These are phyloP conservation scores for Euphorbia pulcherrima DNA, from an alignment of 345 rosid genomes.

Conservation along the genomic window DNA sequence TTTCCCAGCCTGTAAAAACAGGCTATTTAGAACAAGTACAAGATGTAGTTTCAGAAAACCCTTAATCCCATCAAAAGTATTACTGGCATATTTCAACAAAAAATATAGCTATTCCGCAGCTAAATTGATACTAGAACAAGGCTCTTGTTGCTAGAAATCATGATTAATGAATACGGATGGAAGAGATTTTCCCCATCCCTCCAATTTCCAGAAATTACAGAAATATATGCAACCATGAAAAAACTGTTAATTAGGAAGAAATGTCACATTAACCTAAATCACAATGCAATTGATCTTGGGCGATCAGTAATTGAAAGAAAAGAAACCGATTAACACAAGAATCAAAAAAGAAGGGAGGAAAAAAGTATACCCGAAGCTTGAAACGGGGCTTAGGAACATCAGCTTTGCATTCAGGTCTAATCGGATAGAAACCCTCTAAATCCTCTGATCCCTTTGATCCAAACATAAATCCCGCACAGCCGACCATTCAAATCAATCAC, in stretches of 20 bases:
- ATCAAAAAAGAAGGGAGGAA: neutral
- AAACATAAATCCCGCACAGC: constrained; percentile 36
- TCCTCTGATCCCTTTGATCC: constrained; percentile 52
- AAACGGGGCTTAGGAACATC: constrained; percentile 72
- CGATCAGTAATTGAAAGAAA: neutral
- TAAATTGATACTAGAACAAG: neutral
- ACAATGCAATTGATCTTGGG: neutral
- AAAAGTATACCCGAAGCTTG: constrained; percentile 50
- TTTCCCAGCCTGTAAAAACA: constrained; percentile 62
- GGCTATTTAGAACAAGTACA: neutral
- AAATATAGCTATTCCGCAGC: neutral
- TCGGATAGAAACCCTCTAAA: constrained; percentile 66
- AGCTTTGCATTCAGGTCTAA: constrained; percentile 60
- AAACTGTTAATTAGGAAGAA: neutral
- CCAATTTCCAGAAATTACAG: neutral
- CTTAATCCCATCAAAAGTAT: constrained; percentile 1
- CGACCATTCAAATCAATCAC: constrained; percentile 28
- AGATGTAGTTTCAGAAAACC: neutral
- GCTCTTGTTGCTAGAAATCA: neutral
- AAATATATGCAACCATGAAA: neutral
- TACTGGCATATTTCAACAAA: neutral
- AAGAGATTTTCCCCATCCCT: neutral
- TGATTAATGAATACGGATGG: neutral
- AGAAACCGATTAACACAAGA: neutral
- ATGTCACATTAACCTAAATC: neutral